Conservation (phyloP, 2,329 filamentous ascomycete genomes). For the Ophiostoma quercus region DNA sequence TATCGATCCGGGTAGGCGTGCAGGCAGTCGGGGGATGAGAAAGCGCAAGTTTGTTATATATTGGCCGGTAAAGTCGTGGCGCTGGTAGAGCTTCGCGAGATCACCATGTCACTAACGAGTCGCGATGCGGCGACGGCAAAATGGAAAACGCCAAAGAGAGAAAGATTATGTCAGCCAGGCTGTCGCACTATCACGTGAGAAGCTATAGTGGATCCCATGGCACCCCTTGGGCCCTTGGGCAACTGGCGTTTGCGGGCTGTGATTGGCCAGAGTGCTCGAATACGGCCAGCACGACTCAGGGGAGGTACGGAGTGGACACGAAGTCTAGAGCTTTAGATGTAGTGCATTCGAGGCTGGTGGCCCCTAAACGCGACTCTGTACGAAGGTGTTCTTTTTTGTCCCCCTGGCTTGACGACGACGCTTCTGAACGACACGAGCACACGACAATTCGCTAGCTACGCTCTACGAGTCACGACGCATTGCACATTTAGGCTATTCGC, state of each 20-base stretch:
- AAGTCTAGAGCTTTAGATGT: slow-evolving; percentile 13
- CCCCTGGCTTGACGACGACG: neutral
- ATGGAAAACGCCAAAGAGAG: neutral
- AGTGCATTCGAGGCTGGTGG: slow-evolving; percentile 15
- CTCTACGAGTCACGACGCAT: neutral
- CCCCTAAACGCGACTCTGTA: slow-evolving; percentile 19
- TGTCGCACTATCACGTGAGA: slow-evolving; percentile 20
- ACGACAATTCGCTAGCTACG: neutral
- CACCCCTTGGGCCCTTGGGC: neutral
- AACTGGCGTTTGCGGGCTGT: neutral
- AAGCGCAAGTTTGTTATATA: neutral
- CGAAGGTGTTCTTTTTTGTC: slow-evolving; percentile 18
- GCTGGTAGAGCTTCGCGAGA: neutral
- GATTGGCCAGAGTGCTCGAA: slow-evolving; percentile 16
- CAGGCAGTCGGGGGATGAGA: neutral
- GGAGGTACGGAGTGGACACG: slow-evolving; percentile 24
- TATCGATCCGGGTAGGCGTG: neutral
- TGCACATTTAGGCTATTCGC: neutral
- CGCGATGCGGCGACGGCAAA: slow-evolving; percentile 10
- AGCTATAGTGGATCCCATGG: neutral
- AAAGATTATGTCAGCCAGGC: slow-evolving; percentile 16
- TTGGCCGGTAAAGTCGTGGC: neutral
- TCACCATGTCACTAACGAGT: neutral
- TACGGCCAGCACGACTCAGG: slow-evolving; percentile 22
- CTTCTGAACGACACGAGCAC: neutral